A percentile compares a stretch with the other conserved stretches of the same genome.
Conservation (phyloP, 495 filamentous ascomycete species). For the Saxophila tyrrhenica region DNA sequence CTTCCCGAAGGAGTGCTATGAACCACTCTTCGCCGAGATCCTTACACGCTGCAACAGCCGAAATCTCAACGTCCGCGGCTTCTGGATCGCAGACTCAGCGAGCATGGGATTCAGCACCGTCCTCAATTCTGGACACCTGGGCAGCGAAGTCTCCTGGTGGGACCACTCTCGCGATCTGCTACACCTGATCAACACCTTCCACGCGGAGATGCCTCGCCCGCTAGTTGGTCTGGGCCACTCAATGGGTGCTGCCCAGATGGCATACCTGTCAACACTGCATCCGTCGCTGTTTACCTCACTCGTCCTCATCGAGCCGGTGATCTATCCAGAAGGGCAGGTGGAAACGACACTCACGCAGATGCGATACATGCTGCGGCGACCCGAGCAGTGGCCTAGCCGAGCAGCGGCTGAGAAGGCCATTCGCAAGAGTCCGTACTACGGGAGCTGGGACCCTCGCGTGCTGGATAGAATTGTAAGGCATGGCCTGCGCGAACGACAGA, state of each 20-base stretch:
- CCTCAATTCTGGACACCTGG: slow-evolving; percentile 10
- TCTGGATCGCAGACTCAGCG: slow-evolving; percentile 35
- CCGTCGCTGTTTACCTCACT: slow-evolving; percentile 67
- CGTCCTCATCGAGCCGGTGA: slow-evolving; percentile 68
- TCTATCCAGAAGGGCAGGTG: slow-evolving; percentile 33
- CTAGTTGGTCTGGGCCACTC: slow-evolving; percentile 85
- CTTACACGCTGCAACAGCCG: slow-evolving; percentile 9
- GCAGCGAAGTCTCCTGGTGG: slow-evolving; percentile 47
- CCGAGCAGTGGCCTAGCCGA: slow-evolving; percentile 28
- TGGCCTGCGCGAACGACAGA: slow-evolving; percentile 29
- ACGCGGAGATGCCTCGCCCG: slow-evolving; percentile 68
- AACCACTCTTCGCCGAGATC: slow-evolving; percentile 36
- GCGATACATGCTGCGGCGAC: slow-evolving; percentile 15
- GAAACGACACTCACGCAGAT: neutral
- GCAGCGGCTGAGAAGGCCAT: slow-evolving; percentile 23
- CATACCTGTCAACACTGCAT: slow-evolving; percentile 43
- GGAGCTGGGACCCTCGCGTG: slow-evolving; percentile 29
- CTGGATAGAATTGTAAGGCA: slow-evolving; percentile 25
- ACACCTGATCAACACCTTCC: slow-evolving; percentile 71
- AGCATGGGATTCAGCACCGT: slow-evolving; percentile 26
- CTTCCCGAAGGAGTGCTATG: slow-evolving; percentile 36
- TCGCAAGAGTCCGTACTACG: slow-evolving; percentile 25
- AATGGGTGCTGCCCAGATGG: slow-evolving; percentile 57
- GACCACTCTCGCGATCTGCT: slow-evolving; percentile 80
- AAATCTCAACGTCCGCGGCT: slow-evolving; percentile 26